Percentiles rank a stretch among this genome's conserved stretches.
Conservation (phyloP, 306 rosid species). For the Lathyrus tuberosus region DNA sequence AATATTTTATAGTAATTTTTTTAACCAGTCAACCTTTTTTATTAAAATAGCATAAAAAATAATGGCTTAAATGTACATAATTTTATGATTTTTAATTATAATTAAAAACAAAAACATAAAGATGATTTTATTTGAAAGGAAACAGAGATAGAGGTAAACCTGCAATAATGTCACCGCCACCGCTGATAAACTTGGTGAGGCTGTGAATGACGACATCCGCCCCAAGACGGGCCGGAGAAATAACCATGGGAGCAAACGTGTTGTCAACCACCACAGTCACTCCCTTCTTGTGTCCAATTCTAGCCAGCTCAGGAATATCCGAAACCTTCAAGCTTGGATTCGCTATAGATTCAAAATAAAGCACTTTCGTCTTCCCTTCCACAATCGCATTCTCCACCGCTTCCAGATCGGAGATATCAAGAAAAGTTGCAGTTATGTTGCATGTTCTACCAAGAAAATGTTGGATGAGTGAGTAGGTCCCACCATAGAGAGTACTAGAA, state of each 20-base stretch:
- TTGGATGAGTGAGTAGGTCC: slow-evolving; percentile 76
- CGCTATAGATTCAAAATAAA: slow-evolving; percentile 71
- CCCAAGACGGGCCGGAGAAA: slow-evolving; percentile 83
- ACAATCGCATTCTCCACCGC: slow-evolving; percentile 61
- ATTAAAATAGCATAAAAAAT: too few relatives aligned
- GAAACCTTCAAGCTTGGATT: slow-evolving; percentile 86
- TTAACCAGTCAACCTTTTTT: too few relatives aligned
- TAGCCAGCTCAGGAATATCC: slow-evolving; percentile 61
- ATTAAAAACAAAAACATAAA: too few relatives aligned
- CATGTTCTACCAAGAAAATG: slow-evolving; percentile 67
- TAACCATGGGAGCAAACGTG: slow-evolving; percentile 84
- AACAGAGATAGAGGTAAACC: slow-evolving; percentile 45
- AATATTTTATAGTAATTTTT: too few relatives aligned
- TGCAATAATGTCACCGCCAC: slow-evolving; percentile 91
- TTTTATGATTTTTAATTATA: too few relatives aligned
- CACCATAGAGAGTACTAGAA: slow-evolving; percentile 65
- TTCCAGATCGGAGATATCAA: slow-evolving; percentile 56
- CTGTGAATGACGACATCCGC: slow-evolving; percentile 92
- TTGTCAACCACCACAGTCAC: slow-evolving; percentile 88
- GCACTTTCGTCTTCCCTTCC: slow-evolving; percentile 67
- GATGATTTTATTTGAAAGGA: not conserved
- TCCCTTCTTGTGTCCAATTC: slow-evolving; percentile 62
- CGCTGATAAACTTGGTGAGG: slow-evolving; percentile 84
- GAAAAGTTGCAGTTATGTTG: slow-evolving; percentile 63
- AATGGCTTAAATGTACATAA: too few relatives aligned